Conservation (phyloP, 1,284 basidiomycete species). For the Ganoderma sp. region DNA sequence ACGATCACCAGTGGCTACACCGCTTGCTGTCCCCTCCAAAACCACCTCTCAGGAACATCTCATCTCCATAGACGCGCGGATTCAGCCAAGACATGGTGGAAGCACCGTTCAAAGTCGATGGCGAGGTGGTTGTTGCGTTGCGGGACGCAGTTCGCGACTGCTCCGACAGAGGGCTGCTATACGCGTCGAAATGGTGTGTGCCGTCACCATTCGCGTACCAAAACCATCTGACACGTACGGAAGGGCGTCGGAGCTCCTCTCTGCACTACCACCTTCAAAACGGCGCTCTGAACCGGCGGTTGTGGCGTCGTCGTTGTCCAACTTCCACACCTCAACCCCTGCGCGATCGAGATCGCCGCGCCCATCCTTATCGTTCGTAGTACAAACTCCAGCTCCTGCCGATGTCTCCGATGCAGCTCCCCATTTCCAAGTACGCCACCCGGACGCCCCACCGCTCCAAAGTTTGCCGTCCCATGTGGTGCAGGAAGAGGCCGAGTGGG, state of each 20-base stretch:
- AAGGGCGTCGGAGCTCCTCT: conserved; percentile 75
- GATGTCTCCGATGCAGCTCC: conserved; percentile 23
- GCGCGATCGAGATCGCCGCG: conserved; percentile 51
- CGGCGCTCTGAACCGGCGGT: conserved; percentile 30
- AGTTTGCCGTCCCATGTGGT: conserved; percentile 30
- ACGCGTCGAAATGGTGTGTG: conserved; percentile 76
- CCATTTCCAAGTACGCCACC: conserved; percentile 31
- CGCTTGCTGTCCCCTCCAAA: not conserved
- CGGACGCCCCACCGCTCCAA: conserved; percentile 36
- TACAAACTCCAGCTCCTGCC: conserved; percentile 44
- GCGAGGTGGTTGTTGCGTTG: conserved; percentile 51
- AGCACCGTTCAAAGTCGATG: conserved; percentile 33
- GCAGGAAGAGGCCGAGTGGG: conserved; percentile 52
- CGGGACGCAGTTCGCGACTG: conserved; percentile 59
- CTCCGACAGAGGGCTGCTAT: conserved; percentile 41
- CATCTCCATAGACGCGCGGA: not conserved
- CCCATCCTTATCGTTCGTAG: conserved; percentile 43
- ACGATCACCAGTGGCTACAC: conserved; percentile 1
- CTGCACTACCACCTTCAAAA: conserved; percentile 61
- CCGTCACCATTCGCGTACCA: conserved; percentile 14
- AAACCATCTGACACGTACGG: conserved; percentile 22
- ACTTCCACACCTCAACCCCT: conserved; percentile 54
- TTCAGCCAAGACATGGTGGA: conserved; percentile 16
- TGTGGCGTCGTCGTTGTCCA: conserved; percentile 33
- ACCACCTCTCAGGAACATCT: too few relatives aligned